Conservation (phyloP, 345 rosid genomes). For the Schrenkiella parvula region DNA sequence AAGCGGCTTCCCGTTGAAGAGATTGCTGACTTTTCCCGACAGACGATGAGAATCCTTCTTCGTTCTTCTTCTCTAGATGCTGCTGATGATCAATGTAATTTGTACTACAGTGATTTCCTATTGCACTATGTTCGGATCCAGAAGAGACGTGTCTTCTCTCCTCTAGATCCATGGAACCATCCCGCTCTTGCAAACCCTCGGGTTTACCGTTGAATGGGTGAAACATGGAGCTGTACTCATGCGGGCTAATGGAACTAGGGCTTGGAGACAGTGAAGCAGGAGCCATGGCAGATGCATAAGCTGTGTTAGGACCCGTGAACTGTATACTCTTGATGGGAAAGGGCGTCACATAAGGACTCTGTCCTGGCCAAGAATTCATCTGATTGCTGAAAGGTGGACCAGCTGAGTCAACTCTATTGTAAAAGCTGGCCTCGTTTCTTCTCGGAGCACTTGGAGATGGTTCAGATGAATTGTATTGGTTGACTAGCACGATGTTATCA, state of each 20-base stretch:
- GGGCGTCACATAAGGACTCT: slow-evolving; percentile 43
- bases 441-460: slow-evolving; percentile 44
- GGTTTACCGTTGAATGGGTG: slow-evolving; percentile 41
- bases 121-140: slow-evolving; percentile 55
- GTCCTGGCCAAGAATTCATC: slow-evolving; percentile 43
- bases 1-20: slow-evolving; percentile 80
- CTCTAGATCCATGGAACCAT: slow-evolving; percentile 41
- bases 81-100: slow-evolving; percentile 39
- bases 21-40: slow-evolving; percentile 45
- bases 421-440: slow-evolving; percentile 27
- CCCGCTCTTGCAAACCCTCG: slow-evolving; percentile 36
- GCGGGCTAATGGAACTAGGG: slow-evolving; percentile 56
- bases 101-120: slow-evolving; percentile 50
- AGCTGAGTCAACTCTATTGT: slow-evolving; percentile 5
- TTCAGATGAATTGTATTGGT: slow-evolving; percentile 37
- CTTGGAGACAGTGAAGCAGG: slow-evolving; percentile 42
- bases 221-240: slow-evolving; percentile 41
- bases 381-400: slow-evolving; percentile 23
- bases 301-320: slow-evolving; percentile 33
- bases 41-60: slow-evolving; percentile 36
- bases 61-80: slow-evolving; percentile 44
- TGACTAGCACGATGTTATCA: slow-evolving; percentile 10
- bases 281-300: slow-evolving; percentile 41
- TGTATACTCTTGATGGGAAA: slow-evolving; percentile 43
- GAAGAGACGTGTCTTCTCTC: slow-evolving; percentile 55